Base-by-base conservation (phyloP, 2,329 filamentous ascomycete species). In the Fusarium annulatum region DNA sequence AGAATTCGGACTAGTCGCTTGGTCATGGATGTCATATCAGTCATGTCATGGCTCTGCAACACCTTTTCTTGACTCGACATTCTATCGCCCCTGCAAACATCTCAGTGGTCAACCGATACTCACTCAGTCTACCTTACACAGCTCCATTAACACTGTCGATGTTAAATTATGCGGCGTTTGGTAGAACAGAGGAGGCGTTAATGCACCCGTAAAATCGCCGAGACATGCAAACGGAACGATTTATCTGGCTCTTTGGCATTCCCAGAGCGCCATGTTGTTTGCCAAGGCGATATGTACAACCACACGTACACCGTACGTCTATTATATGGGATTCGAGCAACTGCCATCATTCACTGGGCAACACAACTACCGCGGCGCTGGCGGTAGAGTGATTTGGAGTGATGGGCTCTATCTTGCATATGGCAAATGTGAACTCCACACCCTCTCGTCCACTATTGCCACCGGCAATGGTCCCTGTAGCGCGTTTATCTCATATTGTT, bases 201-300 rank as follows among this genome's bases (percentile, higher is more conserved):
- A 70, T 77, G 49, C 71, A 73, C 66, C 76, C 76, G 76, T 69
- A 55, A 74, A 71, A 64, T 72, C 73, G 71, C 74, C 73, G 76
- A 78, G 76, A 78, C 75, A 75, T 77, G 69, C 68, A 75, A 70
- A 67, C 72, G 66, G 67, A 67, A 72, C 69, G 49, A 53, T 66
- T 48, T 39, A 53, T 51, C 49, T 49, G 30, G 45, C 60, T 55
- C 43, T 63, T 69, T 65, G 45, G 52, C 53, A 60, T 67, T 72
- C 64, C 39, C 42, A 49, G 64, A 59, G 52, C 70, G 69, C 69
- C 69, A 52, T 63, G 41, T 58, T 58, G 69, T 42, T 60, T 45
- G 59, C 61, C 34, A 43, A 43, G 26, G 52, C 38, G 38, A 41
- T 42, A 61, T 30, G 63, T 52, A 48, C 55, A 34, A 34, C 33